Base-by-base conservation (phyloP, 148 eudicot species). In the Cornus controversa region DNA sequence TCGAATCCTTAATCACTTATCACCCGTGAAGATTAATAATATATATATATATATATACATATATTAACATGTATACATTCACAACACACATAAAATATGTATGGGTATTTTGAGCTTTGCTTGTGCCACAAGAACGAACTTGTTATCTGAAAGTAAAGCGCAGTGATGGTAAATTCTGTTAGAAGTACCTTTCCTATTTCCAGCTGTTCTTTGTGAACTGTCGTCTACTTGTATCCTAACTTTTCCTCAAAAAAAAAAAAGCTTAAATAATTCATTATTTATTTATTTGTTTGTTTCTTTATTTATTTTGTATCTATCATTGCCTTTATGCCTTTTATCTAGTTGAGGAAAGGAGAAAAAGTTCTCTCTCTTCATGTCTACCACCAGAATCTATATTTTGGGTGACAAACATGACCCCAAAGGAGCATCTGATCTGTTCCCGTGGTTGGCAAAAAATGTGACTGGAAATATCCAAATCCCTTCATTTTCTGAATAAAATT, bases 121-220 rank as follows among this genome's bases (percentile, higher is more conserved):
- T 77, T 76, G 79, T 54, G 5, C 36, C 13, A 76, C 22, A 54
- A 54, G 66, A 76, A 63, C 40, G 66, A 76, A 63, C 40, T 40
- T 76, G 58, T 31, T 66, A 18, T 47, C 3, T 66, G 71, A 75
- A 40, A 66, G 78, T 75, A 75, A n/a, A n/a, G 45, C 34, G 40
- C 45, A 40, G 10, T 40, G 45, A 7, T 40, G 6, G 10, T 6
- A 40, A 40, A 40, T 40, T 40, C 8, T 40, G 78, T 76, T 76
- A 75, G 72, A 50, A 50, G 36, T 50, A 29, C 72, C 57, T 53
- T 45, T 18, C 22, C 31, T 57, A 20, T 57, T 76, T 42, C 67
- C 68, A 77, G 40, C 74, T 69, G 74, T 77, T 69, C 47, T 37
- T 70, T 37, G 53, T 64, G 60, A 40, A 67, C 26, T 23, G 66